These are phyloP conservation scores for Sarcodon aspratus DNA, from an alignment of 768 basidiomycete genomes.

Conservation along the genomic window DNA sequence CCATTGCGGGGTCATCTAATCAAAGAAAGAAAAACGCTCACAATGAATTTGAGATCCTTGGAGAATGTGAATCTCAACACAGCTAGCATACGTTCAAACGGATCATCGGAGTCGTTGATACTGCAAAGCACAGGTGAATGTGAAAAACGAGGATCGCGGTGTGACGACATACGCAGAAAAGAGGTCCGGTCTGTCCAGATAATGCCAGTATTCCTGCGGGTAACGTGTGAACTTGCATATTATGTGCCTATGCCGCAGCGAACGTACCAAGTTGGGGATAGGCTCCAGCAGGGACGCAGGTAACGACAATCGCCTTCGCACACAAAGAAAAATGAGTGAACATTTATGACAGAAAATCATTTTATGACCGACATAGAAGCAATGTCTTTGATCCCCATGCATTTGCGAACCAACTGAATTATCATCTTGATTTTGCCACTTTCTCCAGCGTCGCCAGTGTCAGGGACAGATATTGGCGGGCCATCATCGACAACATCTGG, in stretches of 20 bases:
- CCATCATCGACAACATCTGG: constrained; percentile 13
- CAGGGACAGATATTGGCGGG: constrained; percentile 52
- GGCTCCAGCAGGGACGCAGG: constrained; percentile 92
- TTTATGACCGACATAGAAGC: constrained; percentile 66
- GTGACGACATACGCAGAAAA: constrained; percentile 69
- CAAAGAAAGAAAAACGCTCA: constrained; percentile 23
- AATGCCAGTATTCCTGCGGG: constrained; percentile 77
- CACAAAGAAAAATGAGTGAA: not conserved
- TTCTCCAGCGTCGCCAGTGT: constrained; percentile 63
- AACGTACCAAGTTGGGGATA: constrained; percentile 61
- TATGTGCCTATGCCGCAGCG: not conserved
- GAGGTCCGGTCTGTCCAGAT: constrained; percentile 82
- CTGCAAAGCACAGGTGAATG: constrained; percentile 26
- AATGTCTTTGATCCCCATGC: constrained; percentile 88
- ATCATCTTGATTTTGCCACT: constrained; percentile 94
- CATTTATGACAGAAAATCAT: not conserved
- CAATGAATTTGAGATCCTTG: constrained; percentile 90
- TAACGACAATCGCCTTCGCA: constrained; percentile 72
- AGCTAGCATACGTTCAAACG: constrained; percentile 93
- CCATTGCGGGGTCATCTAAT: not conserved
- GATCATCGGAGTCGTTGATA: constrained; percentile 85
- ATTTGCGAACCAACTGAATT: constrained; percentile 82
- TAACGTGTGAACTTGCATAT: not conserved
- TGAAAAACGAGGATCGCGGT: not conserved
- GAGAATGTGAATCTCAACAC: constrained; percentile 81